phyloP scores from a whole-genome alignment of 768 basidiomycete genomes.

The Rhizopogon vesiculosus region DNA sequence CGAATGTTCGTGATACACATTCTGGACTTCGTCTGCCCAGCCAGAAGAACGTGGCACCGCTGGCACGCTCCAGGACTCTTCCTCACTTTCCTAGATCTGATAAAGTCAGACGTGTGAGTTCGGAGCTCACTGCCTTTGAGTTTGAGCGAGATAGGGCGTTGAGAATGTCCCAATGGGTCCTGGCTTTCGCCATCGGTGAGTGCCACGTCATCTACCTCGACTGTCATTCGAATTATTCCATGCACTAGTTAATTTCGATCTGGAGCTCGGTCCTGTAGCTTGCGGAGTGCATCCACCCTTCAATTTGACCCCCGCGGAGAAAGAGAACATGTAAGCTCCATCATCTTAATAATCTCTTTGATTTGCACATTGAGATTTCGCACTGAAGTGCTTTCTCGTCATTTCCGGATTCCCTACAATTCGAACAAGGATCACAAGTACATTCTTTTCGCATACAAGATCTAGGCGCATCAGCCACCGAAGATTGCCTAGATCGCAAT shows the following conservation, averaged over 20 bases:
- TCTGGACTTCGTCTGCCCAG: conserved; percentile 7
- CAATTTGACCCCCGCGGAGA: conserved; percentile 59
- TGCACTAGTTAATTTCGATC: conserved; percentile 74
- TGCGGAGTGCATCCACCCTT: conserved; percentile 65
- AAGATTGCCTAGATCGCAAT: conserved; percentile 10
- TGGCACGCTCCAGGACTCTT: conserved; percentile 44
- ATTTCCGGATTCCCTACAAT: conserved; percentile 85
- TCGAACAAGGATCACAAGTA: conserved; percentile 76
- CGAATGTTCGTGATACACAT: conserved; percentile 19
- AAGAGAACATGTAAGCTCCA: conserved; percentile 76
- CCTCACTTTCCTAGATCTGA: conserved; percentile 32
- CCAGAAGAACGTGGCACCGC: no score
- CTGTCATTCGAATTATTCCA: not conserved
- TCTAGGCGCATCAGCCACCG: conserved; percentile 23
- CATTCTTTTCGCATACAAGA: conserved; percentile 86
- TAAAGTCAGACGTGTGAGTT: conserved; percentile 24
- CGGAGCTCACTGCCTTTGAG: conserved; percentile 37
- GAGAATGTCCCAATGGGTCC: conserved; percentile 61
- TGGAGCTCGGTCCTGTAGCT: conserved; percentile 81
- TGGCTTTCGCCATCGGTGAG: conserved; percentile 62
- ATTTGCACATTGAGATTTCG: not conserved
- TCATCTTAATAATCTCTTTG: not conserved
- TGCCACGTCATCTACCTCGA: not conserved
- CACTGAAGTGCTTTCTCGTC: conserved; percentile 77
- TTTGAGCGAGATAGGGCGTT: conserved; percentile 43